Evolutionary conservation across 1,284 basidiomycete genomes (phyloP).

Genomic region (Heterobasidion irregulare): DNA sequence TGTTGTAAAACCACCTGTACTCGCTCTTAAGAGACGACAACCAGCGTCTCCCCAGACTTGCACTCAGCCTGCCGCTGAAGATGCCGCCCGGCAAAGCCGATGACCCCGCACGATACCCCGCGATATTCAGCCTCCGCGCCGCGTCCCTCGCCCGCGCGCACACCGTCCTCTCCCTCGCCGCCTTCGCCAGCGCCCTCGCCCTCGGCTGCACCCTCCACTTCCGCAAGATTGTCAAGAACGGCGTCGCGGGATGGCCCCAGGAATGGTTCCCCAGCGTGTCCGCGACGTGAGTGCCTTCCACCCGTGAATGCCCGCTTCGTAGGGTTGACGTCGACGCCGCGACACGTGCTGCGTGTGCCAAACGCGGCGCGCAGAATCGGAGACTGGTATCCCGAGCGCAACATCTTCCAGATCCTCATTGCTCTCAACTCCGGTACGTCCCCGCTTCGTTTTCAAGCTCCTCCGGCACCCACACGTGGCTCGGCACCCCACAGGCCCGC

Average conservation of each 20-base stretch:
- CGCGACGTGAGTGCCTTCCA: slow-evolving; percentile 63
- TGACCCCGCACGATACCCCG: not conserved
- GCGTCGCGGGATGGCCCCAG: slow-evolving; percentile 76
- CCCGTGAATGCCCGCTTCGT: not conserved
- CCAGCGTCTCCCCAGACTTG: not conserved
- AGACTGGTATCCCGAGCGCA: slow-evolving; percentile 88
- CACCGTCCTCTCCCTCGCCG: slow-evolving; percentile 60
- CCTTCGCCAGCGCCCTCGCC: slow-evolving; percentile 66
- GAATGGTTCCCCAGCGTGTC: slow-evolving; percentile 95
- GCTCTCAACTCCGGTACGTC: slow-evolving; percentile 71
- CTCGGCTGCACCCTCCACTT: slow-evolving; percentile 73
- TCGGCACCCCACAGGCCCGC: slow-evolving; percentile 44
- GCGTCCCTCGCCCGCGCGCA: slow-evolving; percentile 56
- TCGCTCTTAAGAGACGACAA: no score
- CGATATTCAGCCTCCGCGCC: slow-evolving; percentile 30
- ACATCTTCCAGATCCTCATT: slow-evolving; percentile 86
- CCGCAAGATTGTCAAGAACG: slow-evolving; percentile 85
- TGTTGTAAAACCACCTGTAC: not conserved
- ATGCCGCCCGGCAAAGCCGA: not conserved
- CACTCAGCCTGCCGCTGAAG: not conserved
- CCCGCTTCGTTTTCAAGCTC: slow-evolving; percentile 26
- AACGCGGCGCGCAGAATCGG: slow-evolving; percentile 52
- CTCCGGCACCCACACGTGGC: slow-evolving; percentile 20
- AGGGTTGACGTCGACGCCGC: not conserved
- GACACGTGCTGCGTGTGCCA: not conserved